A percentile compares a stretch with the other conserved stretches of the same genome.
phyloP scores from a whole-genome alignment of 768 basidiomycete genomes.

The Dentipellis sp. region DNA sequence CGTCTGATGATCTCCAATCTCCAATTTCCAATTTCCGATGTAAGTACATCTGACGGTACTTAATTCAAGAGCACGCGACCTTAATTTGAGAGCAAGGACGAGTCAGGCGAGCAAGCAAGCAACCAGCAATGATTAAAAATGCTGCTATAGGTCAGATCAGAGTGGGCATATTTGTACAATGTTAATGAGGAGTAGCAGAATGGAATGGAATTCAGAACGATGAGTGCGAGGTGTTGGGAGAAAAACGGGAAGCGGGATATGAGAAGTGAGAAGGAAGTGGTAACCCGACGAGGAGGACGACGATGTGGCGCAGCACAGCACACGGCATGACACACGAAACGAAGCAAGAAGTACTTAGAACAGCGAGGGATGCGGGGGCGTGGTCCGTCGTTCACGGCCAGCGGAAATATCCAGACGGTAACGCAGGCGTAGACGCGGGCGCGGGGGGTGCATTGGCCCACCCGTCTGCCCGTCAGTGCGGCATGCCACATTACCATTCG shows the following conservation, averaged over 20 bases:
- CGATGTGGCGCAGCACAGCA: neutral
- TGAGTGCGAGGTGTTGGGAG: neutral
- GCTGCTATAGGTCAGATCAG: neutral
- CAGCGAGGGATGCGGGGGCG: too few relatives aligned
- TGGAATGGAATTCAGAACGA: neutral
- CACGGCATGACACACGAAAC: neutral
- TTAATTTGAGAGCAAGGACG: too few relatives aligned
- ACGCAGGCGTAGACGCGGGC: too few relatives aligned
- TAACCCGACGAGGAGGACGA: neutral
- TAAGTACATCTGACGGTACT: too few relatives aligned
- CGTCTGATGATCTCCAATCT: too few relatives aligned
- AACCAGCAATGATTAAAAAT: neutral
- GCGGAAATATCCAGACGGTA: too few relatives aligned
- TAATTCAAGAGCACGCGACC: too few relatives aligned
- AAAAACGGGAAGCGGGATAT: neutral
- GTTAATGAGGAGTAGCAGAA: neutral
- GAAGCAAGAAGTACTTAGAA: neutral
- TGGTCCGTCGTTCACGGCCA: too few relatives aligned
- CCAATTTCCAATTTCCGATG: too few relatives aligned
- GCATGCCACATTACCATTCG: conserved; percentile 21
- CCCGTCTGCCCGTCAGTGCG: neutral
- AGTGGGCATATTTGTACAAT: neutral
- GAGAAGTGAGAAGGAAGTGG: neutral
- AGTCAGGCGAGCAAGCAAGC: too few relatives aligned
- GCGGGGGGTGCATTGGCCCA: too few relatives aligned